These are phyloP conservation scores for Artemisia argyi DNA, from an alignment of 129 eudicot genomes.

Conservation along the genomic window DNA sequence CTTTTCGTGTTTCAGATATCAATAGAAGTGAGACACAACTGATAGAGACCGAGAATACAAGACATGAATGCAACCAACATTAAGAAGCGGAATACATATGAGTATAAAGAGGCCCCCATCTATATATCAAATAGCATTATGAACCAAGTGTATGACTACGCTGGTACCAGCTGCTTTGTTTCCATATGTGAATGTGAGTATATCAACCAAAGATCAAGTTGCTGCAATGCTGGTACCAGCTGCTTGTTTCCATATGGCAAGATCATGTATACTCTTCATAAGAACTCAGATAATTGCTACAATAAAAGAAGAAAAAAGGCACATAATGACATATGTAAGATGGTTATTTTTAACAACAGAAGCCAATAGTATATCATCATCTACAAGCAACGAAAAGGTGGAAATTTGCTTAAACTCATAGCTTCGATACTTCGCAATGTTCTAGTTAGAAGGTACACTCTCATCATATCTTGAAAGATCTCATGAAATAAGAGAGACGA, in stretches of 20 bases:
- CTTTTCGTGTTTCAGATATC: no score
- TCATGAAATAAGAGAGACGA: constrained; percentile 79
- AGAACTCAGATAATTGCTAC: not conserved
- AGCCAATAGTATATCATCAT: not conserved
- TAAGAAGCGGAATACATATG: not conserved
- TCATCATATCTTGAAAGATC: constrained; percentile 8
- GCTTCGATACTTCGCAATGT: not conserved
- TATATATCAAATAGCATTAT: not conserved
- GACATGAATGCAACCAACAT: not conserved
- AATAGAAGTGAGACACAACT: no score
- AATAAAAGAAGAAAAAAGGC: not conserved
- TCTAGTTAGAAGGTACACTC: constrained; percentile 19
- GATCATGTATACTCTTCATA: not conserved
- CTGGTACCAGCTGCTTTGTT: not conserved
- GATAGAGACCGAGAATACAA: no score
- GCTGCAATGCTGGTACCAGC: not conserved
- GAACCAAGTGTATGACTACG: not conserved
- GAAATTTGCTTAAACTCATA: not conserved
- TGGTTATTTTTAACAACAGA: not conserved
- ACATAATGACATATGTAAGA: not conserved
- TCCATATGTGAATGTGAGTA: no score
- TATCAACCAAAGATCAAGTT: not conserved
- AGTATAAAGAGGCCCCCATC: no score
- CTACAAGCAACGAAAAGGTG: not conserved
- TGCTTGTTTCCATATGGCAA: not conserved